Evolutionary conservation across 78 protist species (phyloP).

Genomic region (Dictyostelium capitatum): DNA sequence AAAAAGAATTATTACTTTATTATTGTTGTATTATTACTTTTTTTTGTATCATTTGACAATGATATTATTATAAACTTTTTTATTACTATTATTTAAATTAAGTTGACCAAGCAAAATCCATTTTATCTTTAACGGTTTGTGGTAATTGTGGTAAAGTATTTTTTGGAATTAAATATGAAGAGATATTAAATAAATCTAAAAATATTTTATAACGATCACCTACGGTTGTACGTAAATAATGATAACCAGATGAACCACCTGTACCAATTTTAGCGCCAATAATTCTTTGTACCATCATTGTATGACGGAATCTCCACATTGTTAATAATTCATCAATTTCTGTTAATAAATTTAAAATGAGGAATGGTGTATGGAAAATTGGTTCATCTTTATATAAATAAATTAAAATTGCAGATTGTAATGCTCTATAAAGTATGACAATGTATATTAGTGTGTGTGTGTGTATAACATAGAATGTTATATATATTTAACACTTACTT

Average conservation of each 20-base stretch:
- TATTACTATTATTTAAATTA: not conserved
- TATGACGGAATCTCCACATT: constrained; percentile 88
- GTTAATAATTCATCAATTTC: constrained; percentile 83
- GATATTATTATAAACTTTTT: not conserved
- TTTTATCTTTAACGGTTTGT: constrained; percentile 25
- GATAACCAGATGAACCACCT: constrained; percentile 92
- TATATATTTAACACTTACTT: too few relatives aligned
- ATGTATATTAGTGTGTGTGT: not conserved
- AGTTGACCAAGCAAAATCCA: constrained; percentile 73
- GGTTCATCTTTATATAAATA: constrained; percentile 78
- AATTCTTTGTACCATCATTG: constrained; percentile 90
- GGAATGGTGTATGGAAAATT: constrained; percentile 69
- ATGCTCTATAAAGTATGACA: constrained; percentile 26
- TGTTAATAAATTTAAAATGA: constrained; percentile 63
- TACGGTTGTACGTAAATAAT: constrained; percentile 84
- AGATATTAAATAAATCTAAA: constrained; percentile 83
- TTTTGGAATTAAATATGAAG: constrained; percentile 86
- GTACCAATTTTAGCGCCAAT: constrained; percentile 89
- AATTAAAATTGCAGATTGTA: constrained; percentile 83
- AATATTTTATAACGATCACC: constrained; percentile 84
- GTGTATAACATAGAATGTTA: not conserved
- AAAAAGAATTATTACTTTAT: not conserved
- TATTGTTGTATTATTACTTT: not conserved
- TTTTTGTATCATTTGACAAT: not conserved
- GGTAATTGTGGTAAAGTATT: constrained; percentile 75